Conservation (phyloP, 108 stramenopile genomes). For the Pseudonitzschia delicatissima region DNA sequence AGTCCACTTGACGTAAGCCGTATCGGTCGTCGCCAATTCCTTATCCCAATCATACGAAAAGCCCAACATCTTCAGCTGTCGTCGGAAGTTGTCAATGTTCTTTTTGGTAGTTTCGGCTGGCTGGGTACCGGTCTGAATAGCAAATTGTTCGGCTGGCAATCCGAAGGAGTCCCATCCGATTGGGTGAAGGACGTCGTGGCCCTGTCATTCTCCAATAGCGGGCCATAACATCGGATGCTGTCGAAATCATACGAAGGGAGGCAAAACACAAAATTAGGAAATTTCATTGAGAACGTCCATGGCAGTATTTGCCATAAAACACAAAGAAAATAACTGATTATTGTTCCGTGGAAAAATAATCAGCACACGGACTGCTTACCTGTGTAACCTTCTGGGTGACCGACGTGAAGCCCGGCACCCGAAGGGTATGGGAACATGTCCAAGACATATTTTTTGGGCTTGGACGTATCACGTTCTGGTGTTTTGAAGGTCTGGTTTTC, state of each 20-base stretch:
- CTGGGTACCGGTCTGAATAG: constrained; percentile 94
- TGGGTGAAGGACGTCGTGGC: constrained; percentile 96
- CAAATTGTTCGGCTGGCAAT: constrained; percentile 99
- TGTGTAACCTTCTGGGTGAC: constrained; percentile 96
- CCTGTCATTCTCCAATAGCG: constrained; percentile 96
- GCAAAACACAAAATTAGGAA: background rate
- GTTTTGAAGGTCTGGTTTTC: constrained; percentile 81
- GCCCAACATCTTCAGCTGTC: constrained; percentile 94
- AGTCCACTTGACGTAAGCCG: constrained; percentile 96
- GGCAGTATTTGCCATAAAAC: no score
- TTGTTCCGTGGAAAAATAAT: no score
- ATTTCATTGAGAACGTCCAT: no score
- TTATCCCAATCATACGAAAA: constrained; percentile 98
- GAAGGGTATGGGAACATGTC: constrained; percentile 99
- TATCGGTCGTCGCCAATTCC: constrained; percentile 95
- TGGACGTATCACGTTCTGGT: constrained; percentile 61
- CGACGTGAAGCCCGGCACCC: constrained; percentile 95
- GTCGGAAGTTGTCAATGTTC: constrained; percentile 96
- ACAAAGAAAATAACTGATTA: no score
- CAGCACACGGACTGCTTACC: no score
- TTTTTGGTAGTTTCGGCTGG: constrained; percentile 90
- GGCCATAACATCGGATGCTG: constrained; percentile 96
- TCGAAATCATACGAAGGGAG: constrained; percentile 16
- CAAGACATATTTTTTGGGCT: constrained; percentile 91
- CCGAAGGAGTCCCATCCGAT: constrained; percentile 99